These are phyloP conservation scores for Takashimella tepidaria DNA, from an alignment of 1,284 basidiomycete genomes.

Conservation along the genomic window DNA sequence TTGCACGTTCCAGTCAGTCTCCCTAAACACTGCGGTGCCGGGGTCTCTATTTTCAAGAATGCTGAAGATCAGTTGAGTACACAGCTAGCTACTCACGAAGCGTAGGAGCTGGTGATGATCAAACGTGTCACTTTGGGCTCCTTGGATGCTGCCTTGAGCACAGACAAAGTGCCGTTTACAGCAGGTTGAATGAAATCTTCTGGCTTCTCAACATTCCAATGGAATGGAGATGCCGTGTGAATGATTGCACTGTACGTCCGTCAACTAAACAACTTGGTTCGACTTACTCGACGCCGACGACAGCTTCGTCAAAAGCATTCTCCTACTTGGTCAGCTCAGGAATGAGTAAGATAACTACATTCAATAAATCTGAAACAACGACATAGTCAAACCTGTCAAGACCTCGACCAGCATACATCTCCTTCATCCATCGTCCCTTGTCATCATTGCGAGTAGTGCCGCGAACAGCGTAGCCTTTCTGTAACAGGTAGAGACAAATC, in stretches of 20 bases:
- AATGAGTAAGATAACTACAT: constrained; percentile 33
- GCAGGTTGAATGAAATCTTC: constrained; percentile 49
- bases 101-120: constrained; percentile 49
- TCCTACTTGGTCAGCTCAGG: constrained; percentile 14
- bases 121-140: constrained; percentile 40
- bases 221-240: constrained; percentile 28
- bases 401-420: constrained; percentile 27
- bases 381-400: constrained; percentile 51
- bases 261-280: constrained; percentile 7
- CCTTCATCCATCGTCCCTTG: constrained; percentile 47
- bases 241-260: constrained; percentile 16
- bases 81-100: constrained; percentile 16
- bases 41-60: constrained; percentile 25
- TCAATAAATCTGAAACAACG: constrained; percentile 54
- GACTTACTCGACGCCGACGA: constrained; percentile 46
- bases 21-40: constrained; percentile 19
- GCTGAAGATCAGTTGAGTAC: constrained; percentile 1
- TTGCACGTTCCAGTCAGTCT: constrained; percentile 27
- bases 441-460: constrained; percentile 47
- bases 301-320: constrained; percentile 48
- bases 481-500: constrained; percentile 33
- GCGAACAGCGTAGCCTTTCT: constrained; percentile 41
- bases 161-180: constrained; percentile 46
- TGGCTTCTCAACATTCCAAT: constrained; percentile 23
- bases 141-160: constrained; percentile 35